phyloP scores from a whole-genome alignment of 75 land plant species.

The Picea glauca region DNA sequence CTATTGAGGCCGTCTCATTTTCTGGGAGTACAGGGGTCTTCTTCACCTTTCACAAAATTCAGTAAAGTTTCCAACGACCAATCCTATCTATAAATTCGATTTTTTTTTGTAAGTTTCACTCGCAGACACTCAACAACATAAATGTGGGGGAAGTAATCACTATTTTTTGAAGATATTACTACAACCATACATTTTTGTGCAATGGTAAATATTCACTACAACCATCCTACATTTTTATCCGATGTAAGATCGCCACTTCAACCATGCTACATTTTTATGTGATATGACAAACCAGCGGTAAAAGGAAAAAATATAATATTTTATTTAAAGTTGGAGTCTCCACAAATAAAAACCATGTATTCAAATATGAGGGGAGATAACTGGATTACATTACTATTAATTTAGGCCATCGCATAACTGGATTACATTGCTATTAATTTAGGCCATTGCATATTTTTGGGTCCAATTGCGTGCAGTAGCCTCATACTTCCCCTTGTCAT shows the following conservation, averaged over 20 bases:
- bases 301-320: background rate
- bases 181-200: background rate
- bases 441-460: slow-evolving; percentile 70
- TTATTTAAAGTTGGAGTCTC: background rate
- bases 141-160: background rate
- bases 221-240: background rate
- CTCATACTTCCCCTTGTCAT: slow-evolving; percentile 55
- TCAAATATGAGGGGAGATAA: background rate
- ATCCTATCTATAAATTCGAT: background rate
- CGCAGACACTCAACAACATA: background rate
- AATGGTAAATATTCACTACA: background rate
- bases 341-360: background rate
- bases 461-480: slow-evolving; percentile 65
- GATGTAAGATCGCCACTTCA: background rate
- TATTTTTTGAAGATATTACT: background rate
- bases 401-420: too few species aligned
- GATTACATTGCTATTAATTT: background rate
- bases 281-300: background rate
- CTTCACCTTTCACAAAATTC: background rate
- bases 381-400: too few species aligned
- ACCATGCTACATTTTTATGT: background rate
- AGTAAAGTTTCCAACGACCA: background rate
- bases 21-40: background rate
- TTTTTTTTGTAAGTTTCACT: too few species aligned
- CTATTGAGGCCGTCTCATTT: background rate